phyloP scores from a whole-genome alignment of 306 rosid species.

The apple (Malus domestica) region ASM211411v1 NC_041794.1:31378001-31378500 shows the following conservation, averaged over 20 bases:
- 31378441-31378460: constrained; percentile 37
- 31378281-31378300: constrained; percentile 20
- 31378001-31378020: constrained; percentile 31
- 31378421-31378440: constrained; percentile 37
- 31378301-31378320: constrained; percentile 14
- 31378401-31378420: constrained; percentile 53
- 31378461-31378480: constrained; percentile 41
- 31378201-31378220: constrained; percentile 48
- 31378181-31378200: constrained; percentile 29
- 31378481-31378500: constrained; percentile 22
- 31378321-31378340: constrained; percentile 28
- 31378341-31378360: constrained; percentile 30
- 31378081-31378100: constrained; percentile 24
- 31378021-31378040: constrained; percentile 21
- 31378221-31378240: constrained; percentile 32
- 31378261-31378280: constrained; percentile 41
- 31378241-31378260: constrained; percentile 21
- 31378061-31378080: constrained; percentile 48
- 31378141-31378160: constrained; percentile 23
- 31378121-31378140: constrained; percentile 21
- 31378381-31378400: constrained; percentile 17
- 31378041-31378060: constrained; percentile 62
- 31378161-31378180: constrained; percentile 19
- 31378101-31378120: constrained; percentile 9
- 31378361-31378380: constrained; percentile 44